Conservation (phyloP, 805 yeast species). For the Saccharomycopsis fermentans region DNA sequence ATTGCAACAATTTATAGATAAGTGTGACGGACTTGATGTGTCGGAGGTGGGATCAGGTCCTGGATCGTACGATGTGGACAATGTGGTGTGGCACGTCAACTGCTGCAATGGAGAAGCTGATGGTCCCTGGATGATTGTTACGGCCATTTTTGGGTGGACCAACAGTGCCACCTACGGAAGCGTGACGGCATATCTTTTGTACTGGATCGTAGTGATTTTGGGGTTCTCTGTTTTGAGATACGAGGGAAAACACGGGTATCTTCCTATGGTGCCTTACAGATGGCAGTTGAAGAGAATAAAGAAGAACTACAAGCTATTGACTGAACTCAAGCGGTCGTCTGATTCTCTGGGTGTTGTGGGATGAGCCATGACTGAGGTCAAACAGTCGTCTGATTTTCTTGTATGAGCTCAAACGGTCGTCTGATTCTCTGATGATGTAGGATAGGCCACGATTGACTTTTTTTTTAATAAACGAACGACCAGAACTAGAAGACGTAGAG, state of each 20-base stretch:
- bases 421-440: no score
- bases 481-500: no score
- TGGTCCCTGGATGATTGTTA: constrained; percentile 84
- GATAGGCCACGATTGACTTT: no score
- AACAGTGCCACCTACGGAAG: constrained; percentile 89
- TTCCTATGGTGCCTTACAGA: constrained; percentile 50
- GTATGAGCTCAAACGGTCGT: constrained; percentile 1
- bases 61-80: constrained; percentile 75
- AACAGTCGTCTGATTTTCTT: no score
- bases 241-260: constrained; percentile 49
- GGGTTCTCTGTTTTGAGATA: constrained; percentile 37
- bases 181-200: constrained; percentile 57
- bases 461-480: no score
- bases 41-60: constrained; percentile 89
- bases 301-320: constrained; percentile 25
- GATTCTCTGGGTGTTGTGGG: no score
- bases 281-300: constrained; percentile 48
- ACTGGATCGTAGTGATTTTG: constrained; percentile 47
- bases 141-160: constrained; percentile 90
- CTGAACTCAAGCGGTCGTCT: not conserved
- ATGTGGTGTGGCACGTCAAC: constrained; percentile 87
- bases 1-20: constrained; percentile 60
- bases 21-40: constrained; percentile 75
- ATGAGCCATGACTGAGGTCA: no score
- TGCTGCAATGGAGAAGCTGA: constrained; percentile 92